These are phyloP conservation scores for Scheffersomyces spartinae DNA, from an alignment of 805 yeast genomes.

Conservation along the genomic window DNA sequence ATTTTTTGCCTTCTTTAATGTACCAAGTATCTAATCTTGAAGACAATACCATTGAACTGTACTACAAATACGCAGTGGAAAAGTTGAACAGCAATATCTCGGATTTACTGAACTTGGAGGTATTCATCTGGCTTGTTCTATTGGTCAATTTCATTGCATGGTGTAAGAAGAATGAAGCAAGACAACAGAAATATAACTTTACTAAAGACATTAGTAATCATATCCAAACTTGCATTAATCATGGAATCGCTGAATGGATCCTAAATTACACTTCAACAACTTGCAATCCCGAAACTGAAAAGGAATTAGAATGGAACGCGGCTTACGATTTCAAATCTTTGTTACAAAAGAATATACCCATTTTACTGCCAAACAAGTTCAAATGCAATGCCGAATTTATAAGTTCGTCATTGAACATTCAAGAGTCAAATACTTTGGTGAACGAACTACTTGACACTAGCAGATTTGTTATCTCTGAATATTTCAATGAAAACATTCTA, in stretches of 20 bases:
- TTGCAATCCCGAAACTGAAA: constrained; percentile 18
- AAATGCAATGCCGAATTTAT: constrained; percentile 20
- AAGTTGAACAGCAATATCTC: constrained; percentile 30
- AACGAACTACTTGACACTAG: constrained; percentile 4
- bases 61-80: constrained; percentile 19
- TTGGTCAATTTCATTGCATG: constrained; percentile 50
- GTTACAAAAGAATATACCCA: constrained; percentile 57
- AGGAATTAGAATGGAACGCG: constrained; percentile 29
- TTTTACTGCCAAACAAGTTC: constrained; percentile 39
- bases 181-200: constrained; percentile 39
- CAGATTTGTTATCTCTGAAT: constrained; percentile 8
- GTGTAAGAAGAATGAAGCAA: constrained; percentile 42
- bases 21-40: constrained; percentile 31
- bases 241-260: constrained; percentile 64
- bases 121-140: constrained; percentile 37
- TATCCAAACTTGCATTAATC: constrained; percentile 43
- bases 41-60: constrained; percentile 8
- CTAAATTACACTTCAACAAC: constrained; percentile 53
- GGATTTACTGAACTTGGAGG: constrained; percentile 35
- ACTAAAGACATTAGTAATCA: constrained; percentile 46
- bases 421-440: not conserved
- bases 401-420: constrained; percentile 13
- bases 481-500: constrained; percentile 17
- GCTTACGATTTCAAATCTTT: constrained; percentile 58
- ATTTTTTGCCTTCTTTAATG: constrained; percentile 52